These are phyloP conservation scores for Lipomyces sp. DNA, from an alignment of 805 yeast genomes.

Conservation along the genomic window DNA sequence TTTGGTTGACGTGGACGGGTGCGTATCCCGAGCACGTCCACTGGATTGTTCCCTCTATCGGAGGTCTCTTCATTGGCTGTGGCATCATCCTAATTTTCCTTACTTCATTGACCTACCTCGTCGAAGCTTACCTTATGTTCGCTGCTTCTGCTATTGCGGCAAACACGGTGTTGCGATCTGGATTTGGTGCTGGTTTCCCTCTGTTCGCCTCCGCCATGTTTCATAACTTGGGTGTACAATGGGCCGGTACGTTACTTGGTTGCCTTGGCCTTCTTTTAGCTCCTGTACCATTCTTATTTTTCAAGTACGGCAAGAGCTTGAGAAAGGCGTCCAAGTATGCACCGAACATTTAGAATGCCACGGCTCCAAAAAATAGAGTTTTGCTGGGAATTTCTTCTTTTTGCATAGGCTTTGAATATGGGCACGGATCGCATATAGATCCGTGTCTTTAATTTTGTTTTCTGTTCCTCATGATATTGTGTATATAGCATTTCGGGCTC, in stretches of 20 bases:
- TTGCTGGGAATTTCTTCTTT: background rate
- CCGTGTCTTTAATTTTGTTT: background rate
- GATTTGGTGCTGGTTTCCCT: constrained; percentile 68
- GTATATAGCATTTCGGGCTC: background rate
- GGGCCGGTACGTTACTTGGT: constrained; percentile 77
- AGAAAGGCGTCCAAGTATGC: constrained; percentile 23
- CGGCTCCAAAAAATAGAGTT: too few relatives aligned
- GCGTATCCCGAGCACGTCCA: constrained; percentile 64
- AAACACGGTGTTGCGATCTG: constrained; percentile 65
- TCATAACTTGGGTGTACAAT: constrained; percentile 60
- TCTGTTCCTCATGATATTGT: background rate
- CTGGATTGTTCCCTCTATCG: constrained; percentile 68
- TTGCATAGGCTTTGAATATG: background rate
- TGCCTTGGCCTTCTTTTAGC: constrained; percentile 54
- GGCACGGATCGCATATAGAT: background rate
- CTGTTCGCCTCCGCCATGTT: constrained; percentile 72
- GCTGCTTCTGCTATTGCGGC: constrained; percentile 81
- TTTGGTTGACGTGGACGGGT: constrained; percentile 91
- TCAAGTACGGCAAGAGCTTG: constrained; percentile 51
- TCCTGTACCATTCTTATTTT: constrained; percentile 68
- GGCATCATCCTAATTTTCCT: constrained; percentile 63
- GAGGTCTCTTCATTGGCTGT: constrained; percentile 57
- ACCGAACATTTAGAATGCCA: constrained; percentile 12
- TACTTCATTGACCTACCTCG: constrained; percentile 60
- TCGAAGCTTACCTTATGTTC: constrained; percentile 59